Evolutionary conservation across 2,329 filamentous ascomycete genomes (phyloP).

Genomic region (Aspergillus ruber): DNA sequence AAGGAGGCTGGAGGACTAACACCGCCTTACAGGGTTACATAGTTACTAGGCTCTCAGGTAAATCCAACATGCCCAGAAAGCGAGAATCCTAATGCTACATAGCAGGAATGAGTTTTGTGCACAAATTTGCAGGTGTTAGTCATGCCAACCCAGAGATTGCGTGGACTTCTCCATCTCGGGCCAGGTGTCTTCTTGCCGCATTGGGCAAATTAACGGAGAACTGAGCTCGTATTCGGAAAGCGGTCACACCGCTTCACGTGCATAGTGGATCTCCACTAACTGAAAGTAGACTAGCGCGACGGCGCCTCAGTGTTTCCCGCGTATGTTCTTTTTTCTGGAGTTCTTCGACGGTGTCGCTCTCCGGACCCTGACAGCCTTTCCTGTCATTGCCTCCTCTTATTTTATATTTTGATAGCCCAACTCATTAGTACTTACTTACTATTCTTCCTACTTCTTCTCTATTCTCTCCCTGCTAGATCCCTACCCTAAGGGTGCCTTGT

Average conservation of each 20-base stretch:
- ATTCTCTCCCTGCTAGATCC: not conserved
- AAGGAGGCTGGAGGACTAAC: too few relatives aligned
- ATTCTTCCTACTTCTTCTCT: conserved; percentile 5
- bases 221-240: not conserved
- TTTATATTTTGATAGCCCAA: not conserved
- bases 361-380: too few relatives aligned
- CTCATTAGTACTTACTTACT: not conserved
- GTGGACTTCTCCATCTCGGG: not conserved
- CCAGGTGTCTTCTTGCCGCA: not conserved
- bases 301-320: not conserved
- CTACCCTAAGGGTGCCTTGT: too few relatives aligned
- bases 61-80: too few relatives aligned
- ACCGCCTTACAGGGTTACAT: too few relatives aligned
- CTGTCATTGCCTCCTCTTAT: not conserved
- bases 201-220: not conserved
- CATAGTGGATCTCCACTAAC: not conserved
- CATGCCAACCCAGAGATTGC: not conserved
- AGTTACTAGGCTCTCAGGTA: too few relatives aligned
- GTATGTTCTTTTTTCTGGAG: not conserved
- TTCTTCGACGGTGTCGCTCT: not conserved
- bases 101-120: too few relatives aligned
- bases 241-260: not conserved
- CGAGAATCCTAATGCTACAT: too few relatives aligned
- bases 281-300: not conserved
- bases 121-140: not conserved